These are phyloP conservation scores for Setaria italica DNA, from an alignment of 202 grass and related monocot genomes.

Conservation along the genomic window DNA sequence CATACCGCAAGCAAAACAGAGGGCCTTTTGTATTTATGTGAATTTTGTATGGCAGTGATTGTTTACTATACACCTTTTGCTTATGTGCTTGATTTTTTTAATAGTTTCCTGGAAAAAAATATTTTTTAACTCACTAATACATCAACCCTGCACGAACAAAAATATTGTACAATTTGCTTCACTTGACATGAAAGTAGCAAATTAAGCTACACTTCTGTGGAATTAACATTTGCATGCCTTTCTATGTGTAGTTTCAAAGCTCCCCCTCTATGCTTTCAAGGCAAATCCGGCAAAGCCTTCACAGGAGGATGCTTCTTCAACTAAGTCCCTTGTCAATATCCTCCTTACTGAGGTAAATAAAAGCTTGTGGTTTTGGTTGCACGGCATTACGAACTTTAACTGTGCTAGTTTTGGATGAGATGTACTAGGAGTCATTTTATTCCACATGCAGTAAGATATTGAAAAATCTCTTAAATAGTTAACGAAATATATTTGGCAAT, in stretches of 20 bases:
- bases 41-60: neutral
- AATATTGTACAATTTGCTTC: neutral
- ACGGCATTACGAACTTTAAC: neutral
- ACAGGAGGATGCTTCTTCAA: slow-evolving; percentile 36
- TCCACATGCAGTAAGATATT: neutral
- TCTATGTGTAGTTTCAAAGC: slow-evolving; percentile 71
- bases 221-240: slow-evolving; percentile 31
- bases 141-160: neutral
- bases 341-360: slow-evolving; percentile 81
- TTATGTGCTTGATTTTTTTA: neutral
- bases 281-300: slow-evolving; percentile 31
- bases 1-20: neutral
- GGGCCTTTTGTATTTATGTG: neutral
- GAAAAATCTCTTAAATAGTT: neutral
- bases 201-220: neutral
- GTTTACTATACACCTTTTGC: neutral
- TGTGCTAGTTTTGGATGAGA: neutral
- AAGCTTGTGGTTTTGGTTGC: neutral
- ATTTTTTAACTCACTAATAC: neutral
- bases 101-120: neutral
- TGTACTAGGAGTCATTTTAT: neutral
- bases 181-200: neutral
- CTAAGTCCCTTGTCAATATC: slow-evolving; percentile 77
- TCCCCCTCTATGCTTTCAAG: slow-evolving; percentile 81
- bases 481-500: neutral